Conservation (phyloP, 73 alveolate species). For the Halteria grandinella region DNA sequence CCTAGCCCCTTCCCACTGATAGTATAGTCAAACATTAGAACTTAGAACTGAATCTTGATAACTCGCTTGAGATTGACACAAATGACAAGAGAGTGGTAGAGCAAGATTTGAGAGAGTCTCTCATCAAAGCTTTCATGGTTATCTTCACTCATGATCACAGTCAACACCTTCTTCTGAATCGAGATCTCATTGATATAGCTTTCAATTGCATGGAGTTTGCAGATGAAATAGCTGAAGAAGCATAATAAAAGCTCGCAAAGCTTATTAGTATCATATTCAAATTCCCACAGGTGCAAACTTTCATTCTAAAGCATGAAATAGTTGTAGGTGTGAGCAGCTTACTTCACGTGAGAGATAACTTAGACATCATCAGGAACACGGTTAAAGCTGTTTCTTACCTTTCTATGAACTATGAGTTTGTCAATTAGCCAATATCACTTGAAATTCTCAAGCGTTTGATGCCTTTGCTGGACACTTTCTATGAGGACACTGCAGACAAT, state of each 20-base stretch:
- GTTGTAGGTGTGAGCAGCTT: conserved; percentile 53
- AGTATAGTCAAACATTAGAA: too few relatives aligned
- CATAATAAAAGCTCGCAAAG: conserved; percentile 52
- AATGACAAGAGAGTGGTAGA: conserved; percentile 21
- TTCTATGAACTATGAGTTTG: conserved; percentile 59
- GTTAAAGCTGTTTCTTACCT: conserved; percentile 52
- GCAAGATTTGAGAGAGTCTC: conserved; percentile 41
- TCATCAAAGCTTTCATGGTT: conserved; percentile 65
- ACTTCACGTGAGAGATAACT: conserved; percentile 16
- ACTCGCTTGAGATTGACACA: too few relatives aligned
- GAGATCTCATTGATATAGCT: conserved; percentile 59
- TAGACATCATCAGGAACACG: conserved; percentile 51
- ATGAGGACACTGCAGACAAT: background rate
- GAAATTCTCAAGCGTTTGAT: conserved; percentile 27
- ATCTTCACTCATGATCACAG: conserved; percentile 67
- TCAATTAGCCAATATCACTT: conserved; percentile 25
- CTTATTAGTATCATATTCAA: conserved; percentile 58
- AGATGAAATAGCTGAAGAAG: conserved; percentile 41
- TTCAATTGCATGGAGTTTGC: conserved; percentile 58
- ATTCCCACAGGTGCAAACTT: conserved; percentile 54
- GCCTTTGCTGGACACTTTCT: conserved; percentile 10
- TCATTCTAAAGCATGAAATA: conserved; percentile 46
- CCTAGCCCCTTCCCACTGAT: too few relatives aligned
- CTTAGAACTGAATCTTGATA: too few relatives aligned
- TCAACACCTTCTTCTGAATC: conserved; percentile 61